Evolutionary conservation across 768 basidiomycete species (phyloP).

Genomic region (Mycena vulgaris): DNA sequence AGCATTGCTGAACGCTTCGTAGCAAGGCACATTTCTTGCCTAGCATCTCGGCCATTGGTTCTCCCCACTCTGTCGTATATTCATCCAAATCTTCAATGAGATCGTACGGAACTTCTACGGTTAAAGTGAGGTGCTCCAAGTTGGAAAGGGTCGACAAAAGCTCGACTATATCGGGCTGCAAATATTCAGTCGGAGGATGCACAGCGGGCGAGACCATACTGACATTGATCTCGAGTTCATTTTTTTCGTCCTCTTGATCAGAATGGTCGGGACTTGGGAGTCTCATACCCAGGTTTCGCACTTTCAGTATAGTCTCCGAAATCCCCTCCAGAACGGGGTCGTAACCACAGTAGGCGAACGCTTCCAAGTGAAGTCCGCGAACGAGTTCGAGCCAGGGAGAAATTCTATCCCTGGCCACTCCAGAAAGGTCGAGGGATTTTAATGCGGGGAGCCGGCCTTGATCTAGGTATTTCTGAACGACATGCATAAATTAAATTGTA

Average conservation of each 20-base stretch:
- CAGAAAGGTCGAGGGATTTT: neutral
- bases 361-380: no score
- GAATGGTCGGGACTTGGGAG: no score
- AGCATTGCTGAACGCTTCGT: neutral
- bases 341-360: neutral
- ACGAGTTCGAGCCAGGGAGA: no score
- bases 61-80: neutral
- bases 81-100: neutral
- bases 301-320: neutral
- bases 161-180: neutral
- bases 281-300: neutral
- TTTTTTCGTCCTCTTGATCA: no score
- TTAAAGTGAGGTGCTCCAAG: neutral
- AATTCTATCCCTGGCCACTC: no score
- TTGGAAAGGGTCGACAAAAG: neutral
- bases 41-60: neutral
- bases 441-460: constrained; percentile 10
- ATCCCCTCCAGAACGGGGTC: neutral
- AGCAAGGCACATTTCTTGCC: neutral
- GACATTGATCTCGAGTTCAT: no score
- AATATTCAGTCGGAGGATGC: neutral
- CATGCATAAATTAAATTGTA: neutral
- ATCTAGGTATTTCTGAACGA: neutral
- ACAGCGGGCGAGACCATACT: no score
- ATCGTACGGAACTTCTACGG: neutral